Conservation (phyloP, 2,329 filamentous ascomycete species). For the Madurella mycetomatis region DNA sequence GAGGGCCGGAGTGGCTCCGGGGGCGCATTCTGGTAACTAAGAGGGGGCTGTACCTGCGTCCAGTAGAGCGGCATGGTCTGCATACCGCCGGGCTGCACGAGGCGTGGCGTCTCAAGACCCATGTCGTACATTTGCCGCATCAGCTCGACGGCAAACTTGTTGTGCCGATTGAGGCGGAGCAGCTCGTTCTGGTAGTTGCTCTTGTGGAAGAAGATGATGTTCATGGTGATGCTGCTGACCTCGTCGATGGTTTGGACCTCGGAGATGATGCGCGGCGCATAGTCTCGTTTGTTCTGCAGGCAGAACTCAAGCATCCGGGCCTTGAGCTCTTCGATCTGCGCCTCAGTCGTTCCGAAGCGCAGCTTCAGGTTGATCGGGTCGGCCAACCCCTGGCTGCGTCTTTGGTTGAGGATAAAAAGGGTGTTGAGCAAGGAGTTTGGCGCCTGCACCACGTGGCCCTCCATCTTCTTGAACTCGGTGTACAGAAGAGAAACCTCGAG, state of each 20-base stretch:
- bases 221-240: slow-evolving; percentile 80
- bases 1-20: neutral
- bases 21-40: slow-evolving; percentile 1
- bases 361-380: slow-evolving; percentile 81
- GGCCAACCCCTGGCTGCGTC: slow-evolving; percentile 80
- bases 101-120: slow-evolving; percentile 78
- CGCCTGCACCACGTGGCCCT: slow-evolving; percentile 91
- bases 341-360: slow-evolving; percentile 80
- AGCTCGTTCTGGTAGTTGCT: slow-evolving; percentile 95
- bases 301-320: slow-evolving; percentile 79
- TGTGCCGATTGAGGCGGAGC: slow-evolving; percentile 80
- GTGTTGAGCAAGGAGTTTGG: slow-evolving; percentile 92
- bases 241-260: slow-evolving; percentile 73
- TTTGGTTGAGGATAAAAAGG: slow-evolving; percentile 91
- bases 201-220: slow-evolving; percentile 97
- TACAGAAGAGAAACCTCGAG: slow-evolving; percentile 90
- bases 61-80: slow-evolving; percentile 61
- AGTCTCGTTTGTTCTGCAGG: slow-evolving; percentile 75
- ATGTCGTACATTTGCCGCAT: slow-evolving; percentile 81
- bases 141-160: slow-evolving; percentile 89
- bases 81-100: slow-evolving; percentile 65
- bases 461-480: slow-evolving; percentile 98
- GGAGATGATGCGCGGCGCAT: slow-evolving; percentile 51
- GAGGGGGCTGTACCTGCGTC: slow-evolving; percentile 29
- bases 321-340: slow-evolving; percentile 79